Conservation (phyloP, 495 filamentous ascomycete genomes). For the Xylaria sp. region DNA sequence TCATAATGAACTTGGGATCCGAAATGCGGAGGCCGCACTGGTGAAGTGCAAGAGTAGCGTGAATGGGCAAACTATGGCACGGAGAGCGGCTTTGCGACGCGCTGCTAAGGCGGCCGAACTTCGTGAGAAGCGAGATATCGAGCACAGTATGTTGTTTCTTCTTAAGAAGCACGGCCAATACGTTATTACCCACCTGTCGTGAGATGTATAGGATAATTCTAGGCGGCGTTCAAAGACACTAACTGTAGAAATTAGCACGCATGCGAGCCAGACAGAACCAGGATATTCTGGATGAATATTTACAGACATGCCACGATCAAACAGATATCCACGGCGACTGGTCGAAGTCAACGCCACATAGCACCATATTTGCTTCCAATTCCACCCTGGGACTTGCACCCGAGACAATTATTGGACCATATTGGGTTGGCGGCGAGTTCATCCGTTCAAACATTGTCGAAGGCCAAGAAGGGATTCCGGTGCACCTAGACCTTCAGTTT, state of each 20-base stretch:
- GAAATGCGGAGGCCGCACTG: conserved; percentile 41
- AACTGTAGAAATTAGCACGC: conserved; percentile 17
- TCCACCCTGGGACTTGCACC: conserved; percentile 35
- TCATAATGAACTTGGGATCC: conserved; percentile 39
- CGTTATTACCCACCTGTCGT: background rate
- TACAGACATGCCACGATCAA: conserved; percentile 28
- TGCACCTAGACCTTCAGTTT: conserved; percentile 62
- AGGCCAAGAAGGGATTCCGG: conserved; percentile 55
- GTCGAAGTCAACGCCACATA: conserved; percentile 45
- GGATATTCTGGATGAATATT: conserved; percentile 17
- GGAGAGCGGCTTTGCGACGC: conserved; percentile 39
- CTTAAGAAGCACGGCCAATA: background rate
- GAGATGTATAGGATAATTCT: background rate
- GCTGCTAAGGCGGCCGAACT: conserved; percentile 45
- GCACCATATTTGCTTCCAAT: conserved; percentile 49
- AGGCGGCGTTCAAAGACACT: background rate
- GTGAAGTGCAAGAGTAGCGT: conserved; percentile 35
- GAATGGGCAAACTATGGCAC: conserved; percentile 33
- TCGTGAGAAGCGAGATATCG: conserved; percentile 54
- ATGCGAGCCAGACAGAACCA: conserved; percentile 30
- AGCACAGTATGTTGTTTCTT: conserved; percentile 43
- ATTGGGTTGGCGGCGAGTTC: conserved; percentile 34
- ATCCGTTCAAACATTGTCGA: conserved; percentile 59
- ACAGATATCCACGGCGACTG: conserved; percentile 33
- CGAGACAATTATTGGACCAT: conserved; percentile 39